These are phyloP conservation scores for Pseudozyma sp. DNA, from an alignment of 1,284 basidiomycete genomes.

Conservation along the genomic window DNA sequence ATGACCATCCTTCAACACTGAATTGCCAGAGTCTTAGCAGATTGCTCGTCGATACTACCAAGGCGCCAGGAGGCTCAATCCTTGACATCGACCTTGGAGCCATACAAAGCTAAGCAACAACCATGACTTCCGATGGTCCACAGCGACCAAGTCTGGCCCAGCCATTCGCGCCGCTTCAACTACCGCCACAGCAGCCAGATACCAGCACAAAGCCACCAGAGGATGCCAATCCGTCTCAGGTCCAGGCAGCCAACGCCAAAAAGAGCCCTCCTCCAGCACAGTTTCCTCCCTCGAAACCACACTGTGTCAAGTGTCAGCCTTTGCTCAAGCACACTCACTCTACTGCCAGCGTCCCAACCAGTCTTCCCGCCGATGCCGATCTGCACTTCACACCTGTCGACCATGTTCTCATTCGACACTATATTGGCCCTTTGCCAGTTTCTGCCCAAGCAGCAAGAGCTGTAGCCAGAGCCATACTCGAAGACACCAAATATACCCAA, in stretches of 20 bases:
- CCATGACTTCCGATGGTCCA: too few relatives aligned
- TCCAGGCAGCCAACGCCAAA: background rate
- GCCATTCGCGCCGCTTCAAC: conserved; percentile 15
- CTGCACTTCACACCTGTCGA: conserved; percentile 19
- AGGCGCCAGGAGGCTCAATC: too few relatives aligned
- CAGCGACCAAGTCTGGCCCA: background rate
- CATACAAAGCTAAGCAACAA: too few relatives aligned
- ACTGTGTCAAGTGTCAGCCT: conserved; percentile 39
- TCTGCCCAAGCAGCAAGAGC: conserved; percentile 30
- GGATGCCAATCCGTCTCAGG: background rate
- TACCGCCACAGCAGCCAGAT: background rate
- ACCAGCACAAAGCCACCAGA: background rate
- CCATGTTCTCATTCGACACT: conserved; percentile 36
- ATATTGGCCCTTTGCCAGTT: conserved; percentile 51
- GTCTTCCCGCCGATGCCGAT: conserved; percentile 14
- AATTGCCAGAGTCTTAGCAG: too few relatives aligned
- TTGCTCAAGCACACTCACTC: conserved; percentile 25
- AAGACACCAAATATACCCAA: conserved; percentile 24
- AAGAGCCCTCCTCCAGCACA: conserved; percentile 5
- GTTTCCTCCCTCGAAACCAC: conserved; percentile 26
- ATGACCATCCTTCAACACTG: too few relatives aligned
- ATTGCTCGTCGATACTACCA: too few relatives aligned
- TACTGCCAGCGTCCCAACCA: conserved; percentile 14
- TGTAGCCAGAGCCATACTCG: conserved; percentile 41
- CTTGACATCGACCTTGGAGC: background rate